phyloP scores from a whole-genome alignment of 2,329 filamentous ascomycete genomes.

The Fusarium guadeloupense region DNA sequence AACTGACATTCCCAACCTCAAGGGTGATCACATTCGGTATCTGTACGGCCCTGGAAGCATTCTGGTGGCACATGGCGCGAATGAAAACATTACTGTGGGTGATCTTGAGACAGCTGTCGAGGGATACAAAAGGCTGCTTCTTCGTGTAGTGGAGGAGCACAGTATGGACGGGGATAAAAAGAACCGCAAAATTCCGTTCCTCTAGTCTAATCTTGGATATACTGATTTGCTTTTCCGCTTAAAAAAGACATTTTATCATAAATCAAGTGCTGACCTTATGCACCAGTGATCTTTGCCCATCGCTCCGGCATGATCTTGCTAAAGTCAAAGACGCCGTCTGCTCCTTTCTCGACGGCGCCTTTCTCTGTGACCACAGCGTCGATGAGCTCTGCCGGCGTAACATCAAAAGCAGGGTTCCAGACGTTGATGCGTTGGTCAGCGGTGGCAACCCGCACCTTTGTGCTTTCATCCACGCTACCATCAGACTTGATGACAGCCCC shows the following conservation, averaged over 20 bases:
- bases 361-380: constrained; percentile 95
- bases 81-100: constrained; percentile 79
- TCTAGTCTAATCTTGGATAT: constrained; percentile 40
- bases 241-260: constrained; percentile 12
- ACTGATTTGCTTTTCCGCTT: constrained; percentile 20
- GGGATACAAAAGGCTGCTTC: constrained; percentile 78
- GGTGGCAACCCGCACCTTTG: constrained; percentile 78
- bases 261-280: constrained; percentile 19
- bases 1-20: constrained; percentile 85
- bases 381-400: constrained; percentile 88
- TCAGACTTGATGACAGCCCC: constrained; percentile 75
- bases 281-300: constrained; percentile 53
- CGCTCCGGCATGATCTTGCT: constrained; percentile 64
- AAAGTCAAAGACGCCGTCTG: constrained; percentile 75
- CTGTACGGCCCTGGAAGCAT: constrained; percentile 78
- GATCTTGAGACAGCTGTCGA: constrained; percentile 82
- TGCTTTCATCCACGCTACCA: constrained; percentile 69
- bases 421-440: constrained; percentile 82
- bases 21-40: constrained; percentile 72
- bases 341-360: constrained; percentile 82
- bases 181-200: constrained; percentile 7
- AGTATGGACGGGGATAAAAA: constrained; percentile 2
- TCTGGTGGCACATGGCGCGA: constrained; percentile 84
- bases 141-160: constrained; percentile 59
- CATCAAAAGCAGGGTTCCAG: constrained; percentile 98